Evolutionary conservation across 2,329 filamentous ascomycete genomes (phyloP).

Genomic region (Aureobasidium sp.): DNA sequence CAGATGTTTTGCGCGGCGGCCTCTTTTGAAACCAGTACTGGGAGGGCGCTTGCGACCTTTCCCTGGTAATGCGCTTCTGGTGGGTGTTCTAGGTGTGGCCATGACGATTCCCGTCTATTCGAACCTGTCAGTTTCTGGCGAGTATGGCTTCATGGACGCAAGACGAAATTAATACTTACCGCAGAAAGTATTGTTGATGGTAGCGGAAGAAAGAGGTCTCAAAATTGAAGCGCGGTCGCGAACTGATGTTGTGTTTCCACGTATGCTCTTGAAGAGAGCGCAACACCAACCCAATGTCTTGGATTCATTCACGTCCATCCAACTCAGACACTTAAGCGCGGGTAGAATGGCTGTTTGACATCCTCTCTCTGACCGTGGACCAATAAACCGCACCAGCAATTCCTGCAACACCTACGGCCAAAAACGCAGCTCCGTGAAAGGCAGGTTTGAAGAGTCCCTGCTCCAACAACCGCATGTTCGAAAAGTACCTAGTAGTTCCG

Average conservation of each 20-base stretch:
- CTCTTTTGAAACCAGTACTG: neutral
- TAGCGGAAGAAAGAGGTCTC: neutral
- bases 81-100: neutral
- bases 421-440: constrained; percentile 23
- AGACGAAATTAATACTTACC: neutral
- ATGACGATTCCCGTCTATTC: neutral
- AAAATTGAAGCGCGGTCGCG: neutral
- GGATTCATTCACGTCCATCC: neutral
- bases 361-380: constrained; percentile 1
- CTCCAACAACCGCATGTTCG: constrained; percentile 36
- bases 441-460: constrained; percentile 37
- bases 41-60: too few species aligned
- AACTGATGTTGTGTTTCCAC: neutral
- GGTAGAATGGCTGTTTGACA: neutral
- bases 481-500: constrained; percentile 43
- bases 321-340: neutral
- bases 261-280: too few species aligned
- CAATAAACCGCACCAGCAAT: constrained; percentile 24
- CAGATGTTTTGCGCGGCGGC: neutral
- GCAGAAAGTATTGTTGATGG: neutral
- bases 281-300: neutral
- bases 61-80: neutral
- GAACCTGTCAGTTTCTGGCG: neutral
- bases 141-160: neutral
- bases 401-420: constrained; percentile 25